These are phyloP conservation scores for Avicennia marina DNA, from an alignment of 257 asterid species.

Conservation along the genomic window DNA sequence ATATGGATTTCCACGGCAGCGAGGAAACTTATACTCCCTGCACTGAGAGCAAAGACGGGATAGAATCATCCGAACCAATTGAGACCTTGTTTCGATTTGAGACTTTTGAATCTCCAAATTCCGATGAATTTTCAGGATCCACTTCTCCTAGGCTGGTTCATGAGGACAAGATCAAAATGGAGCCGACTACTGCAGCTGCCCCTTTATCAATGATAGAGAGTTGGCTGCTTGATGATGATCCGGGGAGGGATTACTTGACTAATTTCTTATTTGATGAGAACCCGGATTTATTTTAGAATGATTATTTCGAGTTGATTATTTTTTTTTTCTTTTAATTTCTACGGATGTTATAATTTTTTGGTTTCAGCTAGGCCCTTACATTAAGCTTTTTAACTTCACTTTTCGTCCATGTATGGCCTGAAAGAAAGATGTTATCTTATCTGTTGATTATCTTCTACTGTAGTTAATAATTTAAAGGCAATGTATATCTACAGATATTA, in stretches of 20 bases:
- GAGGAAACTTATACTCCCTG: too few relatives aligned
- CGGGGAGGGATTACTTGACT: constrained; percentile 42
- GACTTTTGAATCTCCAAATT: constrained; percentile 38
- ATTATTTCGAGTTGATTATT: not conserved
- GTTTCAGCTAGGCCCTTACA: not conserved
- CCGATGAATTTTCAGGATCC: constrained; percentile 51
- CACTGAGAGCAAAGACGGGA: too few relatives aligned
- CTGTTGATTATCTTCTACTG: too few relatives aligned
- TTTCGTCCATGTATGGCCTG: too few relatives aligned
- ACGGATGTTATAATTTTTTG: not conserved
- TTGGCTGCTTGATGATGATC: constrained; percentile 68
- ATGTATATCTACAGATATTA: too few relatives aligned
- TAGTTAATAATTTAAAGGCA: too few relatives aligned
- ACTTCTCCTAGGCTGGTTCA: constrained; percentile 33
- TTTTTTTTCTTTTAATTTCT: not conserved
- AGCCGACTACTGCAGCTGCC: too few relatives aligned
- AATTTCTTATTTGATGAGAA: constrained; percentile 33
- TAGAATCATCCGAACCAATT: too few relatives aligned
- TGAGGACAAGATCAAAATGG: constrained; percentile 39
- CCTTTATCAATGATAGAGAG: constrained; percentile 57
- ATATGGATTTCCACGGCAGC: constrained; percentile 21
- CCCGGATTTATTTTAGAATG: constrained; percentile 37
- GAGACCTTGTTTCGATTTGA: constrained; percentile 60
- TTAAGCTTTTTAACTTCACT: too few relatives aligned
- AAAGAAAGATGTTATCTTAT: too few relatives aligned